Evolutionary conservation across 257 asterid species (phyloP).

Genomic region (Linderniella brevidens): DNA sequence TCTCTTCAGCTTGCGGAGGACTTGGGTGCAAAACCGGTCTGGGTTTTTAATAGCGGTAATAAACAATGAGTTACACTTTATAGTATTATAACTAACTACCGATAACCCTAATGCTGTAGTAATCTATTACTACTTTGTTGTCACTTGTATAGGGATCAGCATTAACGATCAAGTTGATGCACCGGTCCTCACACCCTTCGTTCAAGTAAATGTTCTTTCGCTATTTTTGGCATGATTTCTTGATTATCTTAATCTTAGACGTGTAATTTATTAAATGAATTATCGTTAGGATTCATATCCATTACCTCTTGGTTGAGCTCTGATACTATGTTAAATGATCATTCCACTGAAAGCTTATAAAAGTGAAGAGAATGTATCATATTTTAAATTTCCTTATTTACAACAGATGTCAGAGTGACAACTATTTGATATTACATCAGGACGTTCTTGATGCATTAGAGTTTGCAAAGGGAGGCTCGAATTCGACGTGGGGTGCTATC

Average conservation of each 20-base stretch:
- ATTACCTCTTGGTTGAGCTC: background rate
- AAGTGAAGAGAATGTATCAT: background rate
- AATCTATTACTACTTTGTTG: background rate
- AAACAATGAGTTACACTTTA: background rate
- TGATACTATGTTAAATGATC: background rate
- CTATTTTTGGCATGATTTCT: background rate
- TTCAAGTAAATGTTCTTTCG: slow-evolving; percentile 30
- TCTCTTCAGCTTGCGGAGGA: slow-evolving; percentile 87
- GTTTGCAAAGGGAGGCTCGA: slow-evolving; percentile 65
- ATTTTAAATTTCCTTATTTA: background rate
- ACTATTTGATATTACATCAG: slow-evolving; percentile 12
- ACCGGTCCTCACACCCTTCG: slow-evolving; percentile 40
- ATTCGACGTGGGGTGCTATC: slow-evolving; percentile 66
- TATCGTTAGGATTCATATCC: background rate
- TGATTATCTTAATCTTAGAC: background rate
- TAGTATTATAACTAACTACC: background rate
- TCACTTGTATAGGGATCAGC: slow-evolving; percentile 47
- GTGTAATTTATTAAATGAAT: background rate
- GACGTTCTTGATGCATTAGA: slow-evolving; percentile 73
- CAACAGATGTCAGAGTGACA: too few species aligned
- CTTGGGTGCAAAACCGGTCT: slow-evolving; percentile 68
- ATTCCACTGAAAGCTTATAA: background rate
- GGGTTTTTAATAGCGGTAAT: slow-evolving; percentile 92
- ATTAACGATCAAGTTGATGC: slow-evolving; percentile 66
- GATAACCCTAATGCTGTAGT: background rate